Evolutionary conservation across 2,329 filamentous ascomycete genomes (phyloP).

Genomic region (Claviceps pazoutovae): DNA sequence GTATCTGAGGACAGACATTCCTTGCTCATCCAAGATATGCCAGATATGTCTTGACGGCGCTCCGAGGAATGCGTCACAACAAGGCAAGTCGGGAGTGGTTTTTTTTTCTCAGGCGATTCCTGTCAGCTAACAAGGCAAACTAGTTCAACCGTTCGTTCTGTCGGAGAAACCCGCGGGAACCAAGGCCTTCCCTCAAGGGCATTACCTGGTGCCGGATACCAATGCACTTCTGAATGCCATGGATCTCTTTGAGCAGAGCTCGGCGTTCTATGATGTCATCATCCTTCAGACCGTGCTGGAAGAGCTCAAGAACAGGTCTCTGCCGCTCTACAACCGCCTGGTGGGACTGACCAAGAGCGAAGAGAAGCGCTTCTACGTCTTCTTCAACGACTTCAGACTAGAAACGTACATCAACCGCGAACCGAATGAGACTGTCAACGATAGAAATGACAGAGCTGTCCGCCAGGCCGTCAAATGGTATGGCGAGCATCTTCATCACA

Average conservation of each 20-base stretch:
- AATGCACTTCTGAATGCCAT: constrained; percentile 92
- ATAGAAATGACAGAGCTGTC: constrained; percentile 88
- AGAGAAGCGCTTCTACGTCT: constrained; percentile 94
- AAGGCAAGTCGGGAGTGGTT: constrained; percentile 37
- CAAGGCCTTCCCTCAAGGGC: constrained; percentile 67
- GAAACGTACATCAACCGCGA: constrained; percentile 76
- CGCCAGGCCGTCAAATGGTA: constrained; percentile 85
- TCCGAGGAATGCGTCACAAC: constrained; percentile 64
- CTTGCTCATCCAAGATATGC: constrained; percentile 88
- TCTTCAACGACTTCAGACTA: constrained; percentile 94
- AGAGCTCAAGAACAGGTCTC: constrained; percentile 82
- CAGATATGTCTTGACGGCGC: constrained; percentile 58
- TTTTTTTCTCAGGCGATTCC: neutral
- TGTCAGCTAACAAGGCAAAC: neutral
- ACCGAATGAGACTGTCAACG: constrained; percentile 78
- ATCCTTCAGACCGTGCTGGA: constrained; percentile 93
- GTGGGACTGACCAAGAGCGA: constrained; percentile 86
- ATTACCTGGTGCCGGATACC: constrained; percentile 91
- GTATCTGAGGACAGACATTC: constrained; percentile 91
- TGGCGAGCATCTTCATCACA: constrained; percentile 58
- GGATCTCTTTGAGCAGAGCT: constrained; percentile 89
- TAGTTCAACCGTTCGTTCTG: constrained; percentile 72
- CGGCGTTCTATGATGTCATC: constrained; percentile 91
- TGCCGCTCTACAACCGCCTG: constrained; percentile 89
- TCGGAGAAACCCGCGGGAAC: constrained; percentile 80